Percentiles rank a stretch among this genome's conserved stretches.
phyloP scores from a whole-genome alignment of 495 filamentous ascomycete species.

The Thermothielavioides terrestris region DNA sequence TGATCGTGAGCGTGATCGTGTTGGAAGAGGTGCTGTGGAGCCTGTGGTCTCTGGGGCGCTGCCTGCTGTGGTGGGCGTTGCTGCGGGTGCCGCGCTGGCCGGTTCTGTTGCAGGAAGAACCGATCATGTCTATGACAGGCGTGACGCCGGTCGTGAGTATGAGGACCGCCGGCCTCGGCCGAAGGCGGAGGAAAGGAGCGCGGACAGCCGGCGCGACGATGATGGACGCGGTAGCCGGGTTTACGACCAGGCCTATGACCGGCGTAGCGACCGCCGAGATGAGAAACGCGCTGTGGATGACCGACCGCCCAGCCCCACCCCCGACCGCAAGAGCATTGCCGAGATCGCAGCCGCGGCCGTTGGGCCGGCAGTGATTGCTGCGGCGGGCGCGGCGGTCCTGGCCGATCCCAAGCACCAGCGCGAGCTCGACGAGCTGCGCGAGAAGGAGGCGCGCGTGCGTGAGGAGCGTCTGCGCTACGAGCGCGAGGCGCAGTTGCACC shows the following conservation, averaged over 20 bases:
- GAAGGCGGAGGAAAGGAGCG: slow-evolving; percentile 1
- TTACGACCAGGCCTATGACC: not conserved
- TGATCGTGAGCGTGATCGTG: slow-evolving; percentile 2
- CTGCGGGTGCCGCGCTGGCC: slow-evolving; percentile 42
- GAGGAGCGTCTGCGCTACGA: slow-evolving; percentile 11
- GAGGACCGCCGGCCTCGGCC: slow-evolving; percentile 9
- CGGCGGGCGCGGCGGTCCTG: not conserved
- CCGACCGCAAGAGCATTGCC: not conserved
- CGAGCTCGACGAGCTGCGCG: slow-evolving; percentile 16
- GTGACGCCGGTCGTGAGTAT: slow-evolving; percentile 17
- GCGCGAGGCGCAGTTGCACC: slow-evolving; percentile 16
- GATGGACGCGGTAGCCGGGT: too few species aligned
- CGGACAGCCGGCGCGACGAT: not conserved
- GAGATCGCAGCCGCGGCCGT: not conserved
- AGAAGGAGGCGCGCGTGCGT: slow-evolving; percentile 6
- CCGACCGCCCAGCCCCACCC: not conserved
- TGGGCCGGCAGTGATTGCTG: slow-evolving; percentile 3
- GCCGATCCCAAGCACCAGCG: slow-evolving; percentile 12
- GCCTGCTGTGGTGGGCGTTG: slow-evolving; percentile 20
- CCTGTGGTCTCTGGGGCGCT: slow-evolving; percentile 1
- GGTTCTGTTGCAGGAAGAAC: slow-evolving; percentile 5
- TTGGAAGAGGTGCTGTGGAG: slow-evolving; percentile 10
- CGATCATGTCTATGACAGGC: slow-evolving; percentile 9
- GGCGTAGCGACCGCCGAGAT: not conserved
- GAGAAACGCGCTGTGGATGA: slow-evolving; percentile 15